phyloP scores from a whole-genome alignment of 176 grass and related monocot species.

The Phragmites australis region DNA sequence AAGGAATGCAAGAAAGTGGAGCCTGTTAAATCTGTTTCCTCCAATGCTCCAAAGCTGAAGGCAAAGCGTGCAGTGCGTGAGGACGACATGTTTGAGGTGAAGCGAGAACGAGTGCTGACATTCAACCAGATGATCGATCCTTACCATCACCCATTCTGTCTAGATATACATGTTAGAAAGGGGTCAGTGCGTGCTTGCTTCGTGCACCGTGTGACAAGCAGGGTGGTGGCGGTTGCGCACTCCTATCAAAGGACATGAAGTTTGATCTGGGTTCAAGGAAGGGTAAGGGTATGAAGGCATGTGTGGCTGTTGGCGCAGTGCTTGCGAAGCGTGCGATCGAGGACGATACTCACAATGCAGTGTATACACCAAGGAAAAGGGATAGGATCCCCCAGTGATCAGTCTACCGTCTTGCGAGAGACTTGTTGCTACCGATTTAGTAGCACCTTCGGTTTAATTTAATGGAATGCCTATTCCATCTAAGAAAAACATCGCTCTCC shows the following conservation, averaged over 20 bases:
- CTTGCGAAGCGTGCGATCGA: constrained; percentile 64
- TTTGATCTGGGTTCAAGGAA: constrained; percentile 70
- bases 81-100: constrained; percentile 29
- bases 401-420: too few species aligned
- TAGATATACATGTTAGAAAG: constrained; percentile 72
- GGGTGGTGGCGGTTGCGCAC: constrained; percentile 63
- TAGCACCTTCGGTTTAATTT: too few species aligned
- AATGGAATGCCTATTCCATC: too few species aligned
- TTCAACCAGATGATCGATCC: constrained; percentile 70
- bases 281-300: constrained; percentile 62
- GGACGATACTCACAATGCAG: constrained; percentile 71
- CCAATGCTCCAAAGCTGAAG: constrained; percentile 19
- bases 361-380: constrained; percentile 79
- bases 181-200: constrained; percentile 79
- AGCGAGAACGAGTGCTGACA: constrained; percentile 48
- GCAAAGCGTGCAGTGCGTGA: constrained; percentile 1
- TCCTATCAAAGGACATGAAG: constrained; percentile 83
- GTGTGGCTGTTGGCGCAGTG: constrained; percentile 56
- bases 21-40: constrained; percentile 12
- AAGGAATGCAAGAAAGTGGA: constrained; percentile 39
- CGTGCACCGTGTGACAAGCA: constrained; percentile 66
- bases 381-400: too few species aligned
- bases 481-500: too few species aligned
- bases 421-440: too few species aligned
- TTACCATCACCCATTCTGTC: constrained; percentile 76